Evolutionary conservation across 805 yeast genomes (phyloP).

Genomic region (Kurtzmaniella fragi): DNA sequence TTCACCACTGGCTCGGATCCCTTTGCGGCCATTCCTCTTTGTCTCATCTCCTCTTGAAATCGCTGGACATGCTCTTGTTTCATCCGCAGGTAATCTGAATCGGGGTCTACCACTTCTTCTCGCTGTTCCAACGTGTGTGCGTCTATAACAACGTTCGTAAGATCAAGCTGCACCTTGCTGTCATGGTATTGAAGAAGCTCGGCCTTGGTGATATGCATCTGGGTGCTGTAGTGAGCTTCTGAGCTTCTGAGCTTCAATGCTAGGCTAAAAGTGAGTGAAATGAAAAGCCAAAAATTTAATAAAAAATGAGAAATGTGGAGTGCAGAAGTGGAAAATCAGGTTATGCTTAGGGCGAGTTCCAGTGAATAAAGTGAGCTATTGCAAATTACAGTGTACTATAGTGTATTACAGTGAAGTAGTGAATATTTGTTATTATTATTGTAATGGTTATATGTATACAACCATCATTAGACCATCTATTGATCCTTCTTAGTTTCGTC

Average conservation of each 20-base stretch:
- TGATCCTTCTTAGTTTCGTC: slow-evolving; percentile 17
- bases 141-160: slow-evolving; percentile 2
- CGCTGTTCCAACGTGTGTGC: slow-evolving; percentile 3
- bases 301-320: too few relatives aligned
- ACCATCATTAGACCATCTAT: slow-evolving; percentile 1
- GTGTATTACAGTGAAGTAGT: too few relatives aligned
- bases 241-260: neutral
- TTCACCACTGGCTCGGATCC: neutral
- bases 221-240: neutral
- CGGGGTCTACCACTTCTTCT: slow-evolving; percentile 7
- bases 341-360: too few relatives aligned
- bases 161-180: slow-evolving; percentile 2
- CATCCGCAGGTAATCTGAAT: slow-evolving; percentile 8
- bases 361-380: too few relatives aligned
- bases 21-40: slow-evolving; percentile 15
- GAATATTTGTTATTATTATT: too few relatives aligned
- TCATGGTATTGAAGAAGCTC: slow-evolving; percentile 15
- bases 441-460: too few relatives aligned
- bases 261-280: too few relatives aligned
- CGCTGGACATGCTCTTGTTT: slow-evolving; percentile 16
- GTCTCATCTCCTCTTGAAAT: slow-evolving; percentile 19
- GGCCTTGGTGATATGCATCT: slow-evolving; percentile 4
- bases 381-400: too few relatives aligned
- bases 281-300: too few relatives aligned
- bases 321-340: too few relatives aligned